phyloP scores from a whole-genome alignment of 2,329 filamentous ascomycete species.

The Pseudogymnoascus sp. region DNA sequence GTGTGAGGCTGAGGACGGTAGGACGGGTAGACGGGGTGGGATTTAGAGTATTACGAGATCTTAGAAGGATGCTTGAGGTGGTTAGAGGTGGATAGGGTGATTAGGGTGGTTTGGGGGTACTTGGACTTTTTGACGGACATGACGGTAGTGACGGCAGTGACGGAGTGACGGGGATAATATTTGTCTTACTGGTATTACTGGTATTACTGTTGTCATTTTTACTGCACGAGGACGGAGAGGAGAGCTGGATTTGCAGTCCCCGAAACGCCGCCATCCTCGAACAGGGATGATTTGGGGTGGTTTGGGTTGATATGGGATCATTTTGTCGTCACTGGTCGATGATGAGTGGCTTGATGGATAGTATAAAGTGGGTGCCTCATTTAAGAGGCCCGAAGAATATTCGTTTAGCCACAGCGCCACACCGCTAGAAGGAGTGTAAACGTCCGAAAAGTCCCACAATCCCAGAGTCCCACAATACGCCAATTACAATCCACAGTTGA shows the following conservation, averaged over 20 bases:
- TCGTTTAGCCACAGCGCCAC: conserved; percentile 6
- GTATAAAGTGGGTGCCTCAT: not conserved
- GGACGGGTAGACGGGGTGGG: not conserved
- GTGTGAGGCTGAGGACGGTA: not conserved
- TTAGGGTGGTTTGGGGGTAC: no score
- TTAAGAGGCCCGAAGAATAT: not conserved
- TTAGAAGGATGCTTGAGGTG: not conserved
- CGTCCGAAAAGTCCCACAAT: no score
- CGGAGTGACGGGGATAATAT: not conserved
- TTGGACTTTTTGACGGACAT: no score
- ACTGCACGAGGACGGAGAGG: not conserved
- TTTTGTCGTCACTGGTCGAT: not conserved
- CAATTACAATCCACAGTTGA: not conserved
- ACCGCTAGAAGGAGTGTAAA: not conserved
- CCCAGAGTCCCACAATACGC: not conserved
- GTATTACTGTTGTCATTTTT: not conserved
- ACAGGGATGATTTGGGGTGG: not conserved
- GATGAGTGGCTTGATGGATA: not conserved
- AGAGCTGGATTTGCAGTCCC: not conserved
- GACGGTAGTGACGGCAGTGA: no score
- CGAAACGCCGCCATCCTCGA: not conserved
- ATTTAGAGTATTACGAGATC: conserved; percentile 1
- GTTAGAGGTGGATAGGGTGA: not conserved
- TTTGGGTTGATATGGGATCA: not conserved
- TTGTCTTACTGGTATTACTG: no score